These are phyloP conservation scores for Xylaria telfairii DNA, from an alignment of 495 filamentous ascomycete species.

Conservation along the genomic window DNA sequence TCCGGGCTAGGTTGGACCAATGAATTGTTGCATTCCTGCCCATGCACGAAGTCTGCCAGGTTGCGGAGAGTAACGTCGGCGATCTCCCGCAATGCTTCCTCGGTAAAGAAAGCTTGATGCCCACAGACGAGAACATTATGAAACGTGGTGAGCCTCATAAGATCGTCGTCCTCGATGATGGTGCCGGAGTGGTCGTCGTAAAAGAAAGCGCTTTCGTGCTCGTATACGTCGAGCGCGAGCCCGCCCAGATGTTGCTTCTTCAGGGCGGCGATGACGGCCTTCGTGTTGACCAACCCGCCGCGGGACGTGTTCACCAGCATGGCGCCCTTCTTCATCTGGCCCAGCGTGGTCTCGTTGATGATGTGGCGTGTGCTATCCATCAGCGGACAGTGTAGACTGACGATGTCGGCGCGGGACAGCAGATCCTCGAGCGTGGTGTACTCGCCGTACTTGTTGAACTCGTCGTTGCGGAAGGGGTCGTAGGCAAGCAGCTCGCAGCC, in stretches of 20 bases:
- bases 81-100: constrained; percentile 70
- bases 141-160: constrained; percentile 73
- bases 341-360: constrained; percentile 60
- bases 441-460: constrained; percentile 53
- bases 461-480: constrained; percentile 59
- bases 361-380: constrained; percentile 64
- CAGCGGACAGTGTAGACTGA: constrained; percentile 71
- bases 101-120: constrained; percentile 74
- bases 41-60: constrained; percentile 45
- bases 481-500: constrained; percentile 66
- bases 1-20: constrained; percentile 38
- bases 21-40: constrained; percentile 45
- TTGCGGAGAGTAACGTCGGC: constrained; percentile 66
- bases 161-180: constrained; percentile 71
- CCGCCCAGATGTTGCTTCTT: constrained; percentile 62
- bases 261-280: constrained; percentile 63
- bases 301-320: constrained; percentile 72
- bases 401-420: constrained; percentile 61
- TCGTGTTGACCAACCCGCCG: constrained; percentile 66
- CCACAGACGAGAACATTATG: constrained; percentile 72
- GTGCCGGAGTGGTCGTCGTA: constrained; percentile 70
- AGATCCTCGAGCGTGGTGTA: constrained; percentile 62
- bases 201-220: constrained; percentile 61
- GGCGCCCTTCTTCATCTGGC: constrained; percentile 63
- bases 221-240: constrained; percentile 65